Conservation (phyloP, 2,329 filamentous ascomycete species). For the Calycina herbarum region DNA sequence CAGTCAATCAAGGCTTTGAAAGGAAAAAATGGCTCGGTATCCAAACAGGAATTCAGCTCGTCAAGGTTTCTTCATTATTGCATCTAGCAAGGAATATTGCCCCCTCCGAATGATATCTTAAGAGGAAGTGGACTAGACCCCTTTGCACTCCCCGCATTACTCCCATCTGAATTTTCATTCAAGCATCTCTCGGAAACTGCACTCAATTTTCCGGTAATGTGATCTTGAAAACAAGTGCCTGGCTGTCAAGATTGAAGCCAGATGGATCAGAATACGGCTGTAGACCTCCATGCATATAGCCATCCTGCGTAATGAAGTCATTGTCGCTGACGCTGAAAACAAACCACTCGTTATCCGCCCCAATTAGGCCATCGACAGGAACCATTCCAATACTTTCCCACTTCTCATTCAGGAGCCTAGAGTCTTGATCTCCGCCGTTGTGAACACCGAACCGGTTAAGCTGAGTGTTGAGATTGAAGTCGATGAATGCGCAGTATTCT, state of each 20-base stretch:
- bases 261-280: conserved; percentile 54
- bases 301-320: conserved; percentile 73
- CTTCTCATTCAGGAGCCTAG: conserved; percentile 68
- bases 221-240: conserved; percentile 56
- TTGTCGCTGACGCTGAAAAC: conserved; percentile 70
- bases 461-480: conserved; percentile 66
- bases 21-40: not conserved
- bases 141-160: not conserved
- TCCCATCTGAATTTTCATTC: not conserved
- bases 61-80: not conserved
- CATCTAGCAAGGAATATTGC: not conserved
- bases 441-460: conserved; percentile 65
- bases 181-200: conserved; percentile 21
- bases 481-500: conserved; percentile 64
- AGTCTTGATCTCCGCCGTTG: conserved; percentile 64
- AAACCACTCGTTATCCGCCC: conserved; percentile 60
- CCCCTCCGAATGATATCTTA: not conserved
- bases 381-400: conserved; percentile 70
- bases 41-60: not conserved
- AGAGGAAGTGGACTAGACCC: not conserved
- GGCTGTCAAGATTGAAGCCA: conserved; percentile 57
- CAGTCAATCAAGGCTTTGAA: not conserved
- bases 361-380: conserved; percentile 51
- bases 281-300: conserved; percentile 54
- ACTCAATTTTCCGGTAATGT: conserved; percentile 29